Conservation (phyloP, 73 alveolate genomes). For the Uronychia binucleata region DNA sequence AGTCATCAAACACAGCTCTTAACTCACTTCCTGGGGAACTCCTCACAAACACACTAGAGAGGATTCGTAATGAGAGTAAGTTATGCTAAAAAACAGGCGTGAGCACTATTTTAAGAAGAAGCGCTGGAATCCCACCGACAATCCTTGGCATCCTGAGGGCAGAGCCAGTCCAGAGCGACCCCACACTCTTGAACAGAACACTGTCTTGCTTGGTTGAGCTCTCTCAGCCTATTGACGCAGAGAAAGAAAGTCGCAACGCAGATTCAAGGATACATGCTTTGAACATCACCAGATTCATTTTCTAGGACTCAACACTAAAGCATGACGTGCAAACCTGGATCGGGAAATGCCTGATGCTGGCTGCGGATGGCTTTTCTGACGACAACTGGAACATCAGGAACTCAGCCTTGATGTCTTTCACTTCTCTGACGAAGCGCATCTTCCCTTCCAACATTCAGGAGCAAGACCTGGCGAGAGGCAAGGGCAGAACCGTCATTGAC, state of each 20-base stretch:
- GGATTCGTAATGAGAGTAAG: conserved; percentile 26
- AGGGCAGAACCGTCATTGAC: conserved; percentile 22
- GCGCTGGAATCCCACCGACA: conserved; percentile 62
- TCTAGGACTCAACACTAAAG: conserved; percentile 40
- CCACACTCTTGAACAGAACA: conserved; percentile 27
- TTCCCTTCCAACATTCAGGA: conserved; percentile 33
- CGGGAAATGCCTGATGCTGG: conserved; percentile 25
- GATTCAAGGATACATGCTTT: conserved; percentile 56
- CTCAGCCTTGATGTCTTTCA: conserved; percentile 47
- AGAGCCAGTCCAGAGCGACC: conserved; percentile 21
- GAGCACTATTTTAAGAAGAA: conserved; percentile 43
- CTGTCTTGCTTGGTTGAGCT: conserved; percentile 18
- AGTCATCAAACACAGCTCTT: conserved; percentile 10
- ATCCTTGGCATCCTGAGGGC: conserved; percentile 40
- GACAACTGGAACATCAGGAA: conserved; percentile 44
- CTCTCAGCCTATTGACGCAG: conserved; percentile 7
- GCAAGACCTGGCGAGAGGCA: conserved; percentile 20
- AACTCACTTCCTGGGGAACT: conserved; percentile 15
- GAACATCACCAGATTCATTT: conserved; percentile 48
- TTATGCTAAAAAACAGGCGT: background rate
- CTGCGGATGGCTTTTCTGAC: conserved; percentile 36
- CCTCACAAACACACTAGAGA: conserved; percentile 20
- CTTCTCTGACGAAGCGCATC: conserved; percentile 46
- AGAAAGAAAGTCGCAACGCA: conserved; percentile 22
- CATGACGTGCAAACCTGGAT: conserved; percentile 43